phyloP scores from a whole-genome alignment of 306 rosid genomes.

The Delonix regia region DNA sequence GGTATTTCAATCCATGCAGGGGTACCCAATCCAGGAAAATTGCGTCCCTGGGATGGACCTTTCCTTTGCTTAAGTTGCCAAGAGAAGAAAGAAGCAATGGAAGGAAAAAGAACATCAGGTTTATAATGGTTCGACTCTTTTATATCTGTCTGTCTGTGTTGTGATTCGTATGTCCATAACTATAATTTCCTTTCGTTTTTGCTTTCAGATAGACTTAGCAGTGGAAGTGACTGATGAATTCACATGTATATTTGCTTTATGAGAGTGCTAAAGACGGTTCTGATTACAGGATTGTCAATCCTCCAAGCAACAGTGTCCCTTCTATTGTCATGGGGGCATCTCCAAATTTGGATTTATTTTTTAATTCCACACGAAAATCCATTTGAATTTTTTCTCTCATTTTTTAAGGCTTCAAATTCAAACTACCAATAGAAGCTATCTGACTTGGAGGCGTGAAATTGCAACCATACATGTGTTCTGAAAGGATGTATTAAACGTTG shows the following conservation, averaged over 20 bases:
- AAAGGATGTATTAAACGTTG: constrained; percentile 39
- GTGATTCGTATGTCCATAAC: constrained; percentile 17
- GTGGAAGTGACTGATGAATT: constrained; percentile 81
- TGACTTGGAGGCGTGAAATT: constrained; percentile 41
- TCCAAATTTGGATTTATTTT: constrained; percentile 49
- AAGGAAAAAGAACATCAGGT: constrained; percentile 84
- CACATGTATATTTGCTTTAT: constrained; percentile 55
- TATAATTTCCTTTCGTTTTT: constrained; percentile 30
- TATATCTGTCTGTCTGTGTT: constrained; percentile 24
- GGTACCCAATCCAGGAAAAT: constrained; percentile 56
- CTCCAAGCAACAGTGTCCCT: constrained; percentile 56
- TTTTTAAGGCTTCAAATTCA: constrained; percentile 36
- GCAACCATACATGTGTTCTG: constrained; percentile 37
- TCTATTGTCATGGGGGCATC: constrained; percentile 50
- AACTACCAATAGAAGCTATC: constrained; percentile 35
- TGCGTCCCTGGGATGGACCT: constrained; percentile 99
- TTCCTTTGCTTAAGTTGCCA: constrained; percentile 95
- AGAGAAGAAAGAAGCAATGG: constrained; percentile 99
- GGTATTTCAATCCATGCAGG: constrained; percentile 88
- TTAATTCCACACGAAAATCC: constrained; percentile 48
- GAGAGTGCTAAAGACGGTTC: constrained; percentile 60
- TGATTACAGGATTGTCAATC: constrained; percentile 45
- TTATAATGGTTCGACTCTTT: constrained; percentile 34
- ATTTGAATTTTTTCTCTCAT: constrained; percentile 11
- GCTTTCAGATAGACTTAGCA: constrained; percentile 83